Evolutionary conservation across 768 basidiomycete genomes (phyloP), one percentile per base, ranked within the genome.

Genomic region (Leccinum longicurvipes): DNA sequence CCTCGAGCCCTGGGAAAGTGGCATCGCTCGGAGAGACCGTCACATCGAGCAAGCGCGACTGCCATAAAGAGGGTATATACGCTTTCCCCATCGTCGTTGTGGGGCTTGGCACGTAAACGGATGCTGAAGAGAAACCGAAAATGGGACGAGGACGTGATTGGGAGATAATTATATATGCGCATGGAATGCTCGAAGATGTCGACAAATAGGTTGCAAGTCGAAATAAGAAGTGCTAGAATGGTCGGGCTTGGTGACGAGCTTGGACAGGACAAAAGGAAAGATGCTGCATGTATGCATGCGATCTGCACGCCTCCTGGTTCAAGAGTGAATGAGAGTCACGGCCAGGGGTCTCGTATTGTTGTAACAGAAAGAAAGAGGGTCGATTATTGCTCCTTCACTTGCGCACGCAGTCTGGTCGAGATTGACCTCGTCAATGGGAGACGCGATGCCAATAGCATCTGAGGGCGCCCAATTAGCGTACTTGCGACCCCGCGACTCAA

Each of bases 381-480:
- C 19, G 12, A 28, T 8, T 17, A 19, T n/a, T 27, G 3, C 19
- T 11, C n/a, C 41, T 44, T 45, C 27, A 21, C 39, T 41, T 45
- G 42, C 42, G 14, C 23, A 41, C 27, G 45, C 17, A 50, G 45
- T 47, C 25, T 46, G 24, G 9, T 9, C 34, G 39, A 39, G 25
- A n/a, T 25, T 44, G 48, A 23, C 44, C 25, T 41, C 49, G 49
- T 34, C 15, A 12, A 47, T 47, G 39, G 53, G 24, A 27, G 42
- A 50, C 47, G 14, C 55, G 58, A 60, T 48, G 36, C 34, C 63
- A 53, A 65, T 58, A 51, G 21, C 19, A 42, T 45, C 23, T 23
- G 19, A 42, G 32, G 42, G 32, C 51, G n/a, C 41, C 47, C 41
- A 39, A 41, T 51, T 39, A 50, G 32, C 45, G 45, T 52, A 50